Percentiles rank a stretch among this genome's conserved stretches.
phyloP scores from a whole-genome alignment of 495 filamentous ascomycete species.

The Aspergillus coremiiformis region DNA sequence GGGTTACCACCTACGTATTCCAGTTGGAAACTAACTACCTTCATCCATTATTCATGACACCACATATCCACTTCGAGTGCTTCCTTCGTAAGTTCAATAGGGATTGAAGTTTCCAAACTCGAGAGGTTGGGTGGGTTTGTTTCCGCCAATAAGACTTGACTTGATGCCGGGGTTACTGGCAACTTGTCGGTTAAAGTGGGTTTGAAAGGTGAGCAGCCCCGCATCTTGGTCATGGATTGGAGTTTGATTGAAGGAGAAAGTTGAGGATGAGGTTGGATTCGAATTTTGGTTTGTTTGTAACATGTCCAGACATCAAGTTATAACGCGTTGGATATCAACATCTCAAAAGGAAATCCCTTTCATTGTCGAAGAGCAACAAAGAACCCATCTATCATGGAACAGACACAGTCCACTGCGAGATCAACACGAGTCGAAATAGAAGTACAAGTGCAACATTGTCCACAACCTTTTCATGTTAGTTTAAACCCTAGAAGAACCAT shows the following conservation, averaged over 20 bases:
- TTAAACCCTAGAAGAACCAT: not conserved
- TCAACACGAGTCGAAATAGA: not conserved
- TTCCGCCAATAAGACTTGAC: not conserved
- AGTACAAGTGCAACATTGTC: not conserved
- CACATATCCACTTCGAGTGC: not conserved
- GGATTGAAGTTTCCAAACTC: too few relatives aligned
- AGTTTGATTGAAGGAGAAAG: too few relatives aligned
- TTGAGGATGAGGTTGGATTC: too few relatives aligned
- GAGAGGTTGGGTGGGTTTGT: not conserved
- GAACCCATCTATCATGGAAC: too few relatives aligned
- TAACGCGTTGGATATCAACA: too few relatives aligned
- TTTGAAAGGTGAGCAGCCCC: not conserved
- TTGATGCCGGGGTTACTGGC: not conserved
- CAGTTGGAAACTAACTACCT: too few relatives aligned
- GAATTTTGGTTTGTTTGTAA: too few relatives aligned
- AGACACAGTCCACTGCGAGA: not conserved
- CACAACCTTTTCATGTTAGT: not conserved
- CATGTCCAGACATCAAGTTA: too few relatives aligned
- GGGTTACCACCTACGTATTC: too few relatives aligned
- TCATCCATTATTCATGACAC: not conserved
- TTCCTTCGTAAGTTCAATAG: too few relatives aligned
- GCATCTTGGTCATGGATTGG: not conserved
- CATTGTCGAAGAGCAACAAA: too few relatives aligned
- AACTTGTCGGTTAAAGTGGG: not conserved
- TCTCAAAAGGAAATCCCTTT: too few relatives aligned